Conservation (phyloP, 164 flowering plant species). For the Platanus orientalis region DNA sequence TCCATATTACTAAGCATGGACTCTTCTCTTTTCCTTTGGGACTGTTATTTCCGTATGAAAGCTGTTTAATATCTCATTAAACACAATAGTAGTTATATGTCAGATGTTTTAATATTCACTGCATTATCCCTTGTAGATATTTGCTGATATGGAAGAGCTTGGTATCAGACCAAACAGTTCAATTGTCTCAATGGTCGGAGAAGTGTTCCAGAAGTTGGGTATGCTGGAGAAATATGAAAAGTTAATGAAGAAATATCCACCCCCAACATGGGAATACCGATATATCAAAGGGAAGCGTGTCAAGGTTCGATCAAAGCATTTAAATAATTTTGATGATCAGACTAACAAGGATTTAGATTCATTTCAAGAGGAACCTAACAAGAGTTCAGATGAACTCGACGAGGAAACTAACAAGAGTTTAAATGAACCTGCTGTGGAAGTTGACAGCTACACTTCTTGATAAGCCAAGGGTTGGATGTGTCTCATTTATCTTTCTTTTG, state of each 20-base stretch:
- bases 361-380: slow-evolving; percentile 3
- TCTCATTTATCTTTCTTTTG: too few relatives aligned
- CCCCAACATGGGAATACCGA: slow-evolving; percentile 72
- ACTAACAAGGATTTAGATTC: slow-evolving; percentile 8
- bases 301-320: slow-evolving; percentile 35
- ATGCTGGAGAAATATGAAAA: slow-evolving; percentile 78
- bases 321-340: slow-evolving; percentile 13
- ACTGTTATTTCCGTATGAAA: too few relatives aligned
- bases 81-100: too few relatives aligned
- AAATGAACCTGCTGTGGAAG: background rate
- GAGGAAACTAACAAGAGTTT: slow-evolving; percentile 1
- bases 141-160: slow-evolving; percentile 98
- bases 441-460: too few relatives aligned
- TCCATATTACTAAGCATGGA: too few relatives aligned
- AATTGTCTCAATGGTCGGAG: slow-evolving; percentile 65
- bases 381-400: background rate
- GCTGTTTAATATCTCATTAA: too few relatives aligned
- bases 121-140: slow-evolving; percentile 36
- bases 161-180: slow-evolving; percentile 56
- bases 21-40: too few relatives aligned
- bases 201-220: slow-evolving; percentile 64
- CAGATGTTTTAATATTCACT: too few relatives aligned
- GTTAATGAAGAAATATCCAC: slow-evolving; percentile 72
- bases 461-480: too few relatives aligned
- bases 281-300: slow-evolving; percentile 81